Percentiles rank a stretch among this genome's conserved stretches.
Conservation (phyloP, 108 stramenopile species). For the Nitzschia sp. region DNA sequence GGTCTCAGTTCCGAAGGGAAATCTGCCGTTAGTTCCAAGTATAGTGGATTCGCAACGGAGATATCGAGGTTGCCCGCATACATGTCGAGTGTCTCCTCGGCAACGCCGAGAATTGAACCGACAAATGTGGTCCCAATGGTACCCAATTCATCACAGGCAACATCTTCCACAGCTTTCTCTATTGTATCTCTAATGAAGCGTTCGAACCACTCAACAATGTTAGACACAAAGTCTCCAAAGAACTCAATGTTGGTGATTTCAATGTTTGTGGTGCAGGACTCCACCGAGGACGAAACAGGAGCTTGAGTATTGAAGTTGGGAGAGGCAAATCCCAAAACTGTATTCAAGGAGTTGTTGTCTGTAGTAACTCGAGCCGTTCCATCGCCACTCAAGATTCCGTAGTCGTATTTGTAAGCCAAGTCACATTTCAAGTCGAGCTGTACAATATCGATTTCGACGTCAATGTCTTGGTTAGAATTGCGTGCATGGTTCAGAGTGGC, state of each 20-base stretch:
- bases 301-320: slow-evolving; percentile 32
- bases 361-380: slow-evolving; percentile 21
- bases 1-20: background rate
- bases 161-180: slow-evolving; percentile 37
- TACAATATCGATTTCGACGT: slow-evolving; percentile 9
- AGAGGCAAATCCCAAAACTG: slow-evolving; percentile 43
- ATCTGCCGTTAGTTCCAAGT: slow-evolving; percentile 10
- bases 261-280: slow-evolving; percentile 40
- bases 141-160: slow-evolving; percentile 54
- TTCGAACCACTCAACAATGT: slow-evolving; percentile 51
- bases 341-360: slow-evolving; percentile 18
- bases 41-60: slow-evolving; percentile 10
- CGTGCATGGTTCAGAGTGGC: slow-evolving; percentile 13
- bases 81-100: slow-evolving; percentile 9
- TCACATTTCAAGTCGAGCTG: slow-evolving; percentile 25
- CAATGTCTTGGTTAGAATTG: slow-evolving; percentile 14
- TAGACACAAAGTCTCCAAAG: slow-evolving; percentile 44
- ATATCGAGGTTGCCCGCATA: slow-evolving; percentile 5
- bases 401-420: slow-evolving; percentile 28
- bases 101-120: slow-evolving; percentile 19
- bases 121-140: slow-evolving; percentile 26
- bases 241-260: slow-evolving; percentile 57
- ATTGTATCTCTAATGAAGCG: slow-evolving; percentile 39
- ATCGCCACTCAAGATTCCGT: slow-evolving; percentile 26
- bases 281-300: slow-evolving; percentile 32